Conservation (phyloP, 768 basidiomycete genomes). For the Hysterangium stoloniferum region DNA sequence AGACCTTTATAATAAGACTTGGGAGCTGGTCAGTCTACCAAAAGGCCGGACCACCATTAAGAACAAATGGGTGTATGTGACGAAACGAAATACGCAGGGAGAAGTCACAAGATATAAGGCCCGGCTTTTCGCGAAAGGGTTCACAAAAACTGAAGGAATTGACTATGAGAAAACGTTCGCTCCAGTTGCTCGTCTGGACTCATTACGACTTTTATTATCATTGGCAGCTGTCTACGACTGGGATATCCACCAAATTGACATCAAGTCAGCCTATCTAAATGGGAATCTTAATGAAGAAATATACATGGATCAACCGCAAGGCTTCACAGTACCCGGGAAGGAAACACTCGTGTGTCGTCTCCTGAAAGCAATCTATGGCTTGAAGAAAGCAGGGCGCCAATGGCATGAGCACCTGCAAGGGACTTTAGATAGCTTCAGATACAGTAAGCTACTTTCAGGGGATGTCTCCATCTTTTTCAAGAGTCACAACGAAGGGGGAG, state of each 20-base stretch:
- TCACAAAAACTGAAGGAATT: slow-evolving; percentile 17
- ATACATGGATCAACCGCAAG: slow-evolving; percentile 24
- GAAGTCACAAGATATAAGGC: slow-evolving; percentile 18
- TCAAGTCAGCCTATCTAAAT: slow-evolving; percentile 25
- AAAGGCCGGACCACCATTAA: slow-evolving; percentile 14
- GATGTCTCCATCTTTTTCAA: no score
- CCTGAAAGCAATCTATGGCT: slow-evolving; percentile 25
- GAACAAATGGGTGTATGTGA: slow-evolving; percentile 19
- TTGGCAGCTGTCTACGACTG: slow-evolving; percentile 4
- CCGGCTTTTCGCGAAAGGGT: slow-evolving; percentile 21
- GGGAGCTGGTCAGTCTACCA: slow-evolving; percentile 16
- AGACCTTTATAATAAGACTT: no score
- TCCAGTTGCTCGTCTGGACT: not conserved
- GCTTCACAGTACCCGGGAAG: slow-evolving; percentile 11
- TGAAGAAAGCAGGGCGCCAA: slow-evolving; percentile 26
- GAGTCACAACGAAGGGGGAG: no score
- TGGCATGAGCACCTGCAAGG: no score
- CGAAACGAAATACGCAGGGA: slow-evolving; percentile 19
- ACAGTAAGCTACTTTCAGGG: no score
- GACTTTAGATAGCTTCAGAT: no score
- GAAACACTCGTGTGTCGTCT: slow-evolving; percentile 7
- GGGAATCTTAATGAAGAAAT: slow-evolving; percentile 24
- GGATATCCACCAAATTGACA: slow-evolving; percentile 19
- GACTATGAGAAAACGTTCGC: slow-evolving; percentile 23
- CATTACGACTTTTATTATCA: slow-evolving; percentile 5